Percentiles rank a stretch among this genome's conserved stretches.
Conservation (phyloP, 306 rosid species). For the Pterocarpus santalinus region DNA sequence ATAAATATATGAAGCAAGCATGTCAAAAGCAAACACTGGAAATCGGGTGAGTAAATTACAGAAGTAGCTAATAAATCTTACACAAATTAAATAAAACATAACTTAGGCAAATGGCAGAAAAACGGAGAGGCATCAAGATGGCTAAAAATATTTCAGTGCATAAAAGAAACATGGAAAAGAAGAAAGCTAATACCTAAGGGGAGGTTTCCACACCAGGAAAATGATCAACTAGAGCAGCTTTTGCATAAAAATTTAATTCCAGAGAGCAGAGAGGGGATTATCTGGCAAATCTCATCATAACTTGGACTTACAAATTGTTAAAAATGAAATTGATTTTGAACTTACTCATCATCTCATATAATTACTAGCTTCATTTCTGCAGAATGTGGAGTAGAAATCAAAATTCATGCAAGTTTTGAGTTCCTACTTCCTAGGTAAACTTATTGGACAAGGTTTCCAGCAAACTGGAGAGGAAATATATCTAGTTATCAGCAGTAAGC, state of each 20-base stretch:
- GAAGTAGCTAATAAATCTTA: constrained; percentile 4
- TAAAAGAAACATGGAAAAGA: constrained; percentile 36
- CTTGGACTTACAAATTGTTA: neutral
- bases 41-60: neutral
- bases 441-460: constrained; percentile 10
- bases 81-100: constrained; percentile 14
- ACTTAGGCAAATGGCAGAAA: neutral
- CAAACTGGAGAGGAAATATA: neutral
- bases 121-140: neutral
- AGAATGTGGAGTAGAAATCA: constrained; percentile 21
- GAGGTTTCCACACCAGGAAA: constrained; percentile 9
- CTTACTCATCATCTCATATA: constrained; percentile 2
- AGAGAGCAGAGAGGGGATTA: neutral
- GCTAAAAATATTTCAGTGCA: neutral
- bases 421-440: neutral
- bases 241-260: constrained; percentile 11
- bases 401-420: constrained; percentile 2
- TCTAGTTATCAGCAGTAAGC: constrained; percentile 33
- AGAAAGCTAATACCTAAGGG: constrained; percentile 14
- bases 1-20: neutral
- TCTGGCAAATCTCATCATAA: constrained; percentile 29
- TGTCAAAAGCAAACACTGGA: neutral
- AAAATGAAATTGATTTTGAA: neutral
- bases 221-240: constrained; percentile 15
- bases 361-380: constrained; percentile 17